phyloP scores from a whole-genome alignment of 2,329 filamentous ascomycete species.

The Penicillium psychrosexuale region DNA sequence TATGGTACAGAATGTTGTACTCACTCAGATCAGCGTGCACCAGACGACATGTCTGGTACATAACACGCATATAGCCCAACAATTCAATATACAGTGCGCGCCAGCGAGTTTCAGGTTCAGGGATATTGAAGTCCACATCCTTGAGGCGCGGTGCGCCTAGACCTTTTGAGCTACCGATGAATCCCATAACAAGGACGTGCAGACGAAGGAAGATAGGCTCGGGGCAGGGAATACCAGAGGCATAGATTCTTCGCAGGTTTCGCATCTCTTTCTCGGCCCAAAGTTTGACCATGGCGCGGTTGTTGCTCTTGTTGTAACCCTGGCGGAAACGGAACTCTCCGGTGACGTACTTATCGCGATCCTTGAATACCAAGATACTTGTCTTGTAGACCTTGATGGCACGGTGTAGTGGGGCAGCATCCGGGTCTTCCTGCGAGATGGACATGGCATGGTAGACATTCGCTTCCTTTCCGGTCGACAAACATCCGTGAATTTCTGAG shows the following conservation, averaged over 20 bases:
- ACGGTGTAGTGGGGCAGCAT: constrained; percentile 60
- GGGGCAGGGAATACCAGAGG: constrained; percentile 82
- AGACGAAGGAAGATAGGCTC: constrained; percentile 84
- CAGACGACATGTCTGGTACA: constrained; percentile 88
- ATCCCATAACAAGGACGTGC: constrained; percentile 94
- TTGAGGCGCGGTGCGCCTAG: constrained; percentile 84
- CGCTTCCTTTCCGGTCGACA: constrained; percentile 96
- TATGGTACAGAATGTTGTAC: constrained; percentile 94
- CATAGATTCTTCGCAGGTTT: constrained; percentile 80
- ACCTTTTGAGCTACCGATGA: constrained; percentile 82
- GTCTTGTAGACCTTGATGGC: constrained; percentile 99
- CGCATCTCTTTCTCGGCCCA: constrained; percentile 99
- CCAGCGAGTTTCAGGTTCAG: constrained; percentile 71
- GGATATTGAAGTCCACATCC: constrained; percentile 71
- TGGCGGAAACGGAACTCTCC: constrained; percentile 89
- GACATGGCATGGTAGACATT: constrained; percentile 93
- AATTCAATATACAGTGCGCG: constrained; percentile 75
- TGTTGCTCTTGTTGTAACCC: constrained; percentile 92
- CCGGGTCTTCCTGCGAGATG: constrained; percentile 53
- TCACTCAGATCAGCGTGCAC: constrained; percentile 97
- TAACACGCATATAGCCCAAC: constrained; percentile 80
- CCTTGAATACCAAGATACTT: constrained; percentile 94
- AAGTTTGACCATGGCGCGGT: constrained; percentile 93
- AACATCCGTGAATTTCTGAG: constrained; percentile 87
- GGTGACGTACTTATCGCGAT: constrained; percentile 90